These are phyloP conservation scores for Starmerella bombi DNA, from an alignment of 805 yeast genomes.

Conservation along the genomic window DNA sequence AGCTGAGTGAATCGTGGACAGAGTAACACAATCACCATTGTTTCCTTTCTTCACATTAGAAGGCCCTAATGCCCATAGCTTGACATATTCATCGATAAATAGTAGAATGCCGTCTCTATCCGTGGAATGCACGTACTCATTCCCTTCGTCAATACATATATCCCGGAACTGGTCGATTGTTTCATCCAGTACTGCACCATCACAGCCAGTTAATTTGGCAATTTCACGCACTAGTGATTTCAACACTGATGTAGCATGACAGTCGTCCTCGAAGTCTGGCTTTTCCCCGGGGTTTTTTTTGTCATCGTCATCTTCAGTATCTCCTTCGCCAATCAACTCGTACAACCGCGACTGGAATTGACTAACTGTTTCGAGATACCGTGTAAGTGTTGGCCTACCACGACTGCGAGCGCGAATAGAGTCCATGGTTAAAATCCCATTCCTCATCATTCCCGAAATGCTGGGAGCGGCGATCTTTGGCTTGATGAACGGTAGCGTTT, in stretches of 20 bases:
- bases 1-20: constrained; percentile 83
- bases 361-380: neutral
- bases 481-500: constrained; percentile 48
- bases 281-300: neutral
- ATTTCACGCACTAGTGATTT: neutral
- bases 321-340: neutral
- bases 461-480: constrained; percentile 37
- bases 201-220: neutral
- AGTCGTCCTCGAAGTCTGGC: too few relatives aligned
- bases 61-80: constrained; percentile 17
- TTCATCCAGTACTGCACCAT: neutral
- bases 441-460: neutral
- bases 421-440: neutral
- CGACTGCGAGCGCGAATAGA: neutral
- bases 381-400: neutral
- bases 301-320: neutral
- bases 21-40: constrained; percentile 27
- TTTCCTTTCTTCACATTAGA: constrained; percentile 4
- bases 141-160: neutral
- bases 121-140: neutral
- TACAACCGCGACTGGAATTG: neutral
- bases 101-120: neutral
- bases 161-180: neutral
- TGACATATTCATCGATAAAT: constrained; percentile 14
- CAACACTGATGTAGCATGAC: neutral